A percentile compares a stretch with the other conserved stretches of the same genome.
Evolutionary conservation across 495 filamentous ascomycete genomes (phyloP).

Genomic region (Hyaloscypha finlandica): DNA sequence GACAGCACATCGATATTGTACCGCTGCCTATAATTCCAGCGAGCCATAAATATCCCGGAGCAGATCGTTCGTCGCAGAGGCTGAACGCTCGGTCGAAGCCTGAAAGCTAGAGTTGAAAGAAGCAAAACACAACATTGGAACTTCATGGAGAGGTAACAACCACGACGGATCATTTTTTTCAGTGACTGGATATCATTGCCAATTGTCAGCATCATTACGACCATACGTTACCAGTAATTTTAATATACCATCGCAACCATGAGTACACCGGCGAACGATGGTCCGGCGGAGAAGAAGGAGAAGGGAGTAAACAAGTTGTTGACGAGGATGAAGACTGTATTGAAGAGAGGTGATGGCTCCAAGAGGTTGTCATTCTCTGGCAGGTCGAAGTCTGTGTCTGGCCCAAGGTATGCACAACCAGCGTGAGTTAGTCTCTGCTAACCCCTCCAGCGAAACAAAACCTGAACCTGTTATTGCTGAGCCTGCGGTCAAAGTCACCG

Average conservation of each 20-base stretch:
- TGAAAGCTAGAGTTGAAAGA: not conserved
- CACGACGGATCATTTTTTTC: not conserved
- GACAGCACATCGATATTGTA: not conserved
- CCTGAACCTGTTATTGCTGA: not conserved
- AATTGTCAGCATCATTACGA: not conserved
- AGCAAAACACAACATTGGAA: not conserved
- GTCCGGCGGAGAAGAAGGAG: slow-evolving; percentile 31
- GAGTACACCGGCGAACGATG: slow-evolving; percentile 25
- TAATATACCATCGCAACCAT: slow-evolving; percentile 19
- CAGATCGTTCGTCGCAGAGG: not conserved
- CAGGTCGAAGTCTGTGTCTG: slow-evolving; percentile 30
- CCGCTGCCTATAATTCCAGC: not conserved
- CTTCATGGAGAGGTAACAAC: slow-evolving; percentile 19
- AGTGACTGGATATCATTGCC: not conserved
- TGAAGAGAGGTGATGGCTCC: slow-evolving; percentile 56
- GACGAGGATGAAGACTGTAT: slow-evolving; percentile 62
- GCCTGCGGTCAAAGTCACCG: slow-evolving; percentile 2
- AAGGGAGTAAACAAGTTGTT: slow-evolving; percentile 66
- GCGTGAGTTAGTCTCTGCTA: slow-evolving; percentile 13
- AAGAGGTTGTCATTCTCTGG: slow-evolving; percentile 39
- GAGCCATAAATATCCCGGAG: slow-evolving; percentile 1
- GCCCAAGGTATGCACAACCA: slow-evolving; percentile 37
- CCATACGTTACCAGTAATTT: slow-evolving; percentile 5
- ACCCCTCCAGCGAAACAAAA: slow-evolving; percentile 12
- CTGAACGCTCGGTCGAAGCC: not conserved